Evolutionary conservation across 495 filamentous ascomycete genomes (phyloP).

Genomic region (Schizothecium vesticola): DNA sequence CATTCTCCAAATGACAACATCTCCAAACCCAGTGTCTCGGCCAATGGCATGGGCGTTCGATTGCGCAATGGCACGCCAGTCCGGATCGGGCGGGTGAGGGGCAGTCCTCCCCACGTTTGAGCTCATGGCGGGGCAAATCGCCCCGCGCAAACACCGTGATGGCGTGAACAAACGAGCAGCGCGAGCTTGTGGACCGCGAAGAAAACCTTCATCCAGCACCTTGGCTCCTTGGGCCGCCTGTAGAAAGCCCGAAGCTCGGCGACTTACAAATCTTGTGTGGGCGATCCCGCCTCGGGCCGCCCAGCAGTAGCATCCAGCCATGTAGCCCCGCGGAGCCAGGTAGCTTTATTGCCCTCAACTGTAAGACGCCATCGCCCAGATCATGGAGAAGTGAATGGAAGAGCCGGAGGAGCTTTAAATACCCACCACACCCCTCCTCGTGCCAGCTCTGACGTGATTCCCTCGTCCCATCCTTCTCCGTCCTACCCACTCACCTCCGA

Average conservation of each 20-base stretch:
- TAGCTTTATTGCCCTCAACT: neutral
- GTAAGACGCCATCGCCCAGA: neutral
- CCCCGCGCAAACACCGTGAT: conserved; percentile 15
- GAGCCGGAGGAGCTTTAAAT: conserved; percentile 9
- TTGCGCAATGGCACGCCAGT: conserved; percentile 34
- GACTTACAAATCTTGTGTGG: conserved; percentile 8
- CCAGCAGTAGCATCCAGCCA: neutral
- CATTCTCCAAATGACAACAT: conserved; percentile 32
- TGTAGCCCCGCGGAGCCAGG: neutral
- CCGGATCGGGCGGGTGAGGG: conserved; percentile 27
- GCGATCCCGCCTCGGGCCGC: neutral
- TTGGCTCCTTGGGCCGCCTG: neutral
- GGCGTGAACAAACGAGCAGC: conserved; percentile 1
- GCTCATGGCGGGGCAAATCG: conserved; percentile 25
- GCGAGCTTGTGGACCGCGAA: neutral
- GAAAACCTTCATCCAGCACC: neutral
- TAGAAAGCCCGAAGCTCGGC: neutral
- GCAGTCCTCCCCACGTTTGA: conserved; percentile 30
- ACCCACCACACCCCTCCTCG: conserved; percentile 6
- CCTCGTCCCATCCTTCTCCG: neutral
- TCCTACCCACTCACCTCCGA: neutral
- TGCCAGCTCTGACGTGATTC: neutral
- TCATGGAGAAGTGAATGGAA: neutral
- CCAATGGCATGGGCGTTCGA: conserved; percentile 27
- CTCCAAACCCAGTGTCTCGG: neutral